These are phyloP conservation scores for Gigaspora rosea DNA, from an alignment of 192 early-diverging fungal species.

Conservation along the genomic window DNA sequence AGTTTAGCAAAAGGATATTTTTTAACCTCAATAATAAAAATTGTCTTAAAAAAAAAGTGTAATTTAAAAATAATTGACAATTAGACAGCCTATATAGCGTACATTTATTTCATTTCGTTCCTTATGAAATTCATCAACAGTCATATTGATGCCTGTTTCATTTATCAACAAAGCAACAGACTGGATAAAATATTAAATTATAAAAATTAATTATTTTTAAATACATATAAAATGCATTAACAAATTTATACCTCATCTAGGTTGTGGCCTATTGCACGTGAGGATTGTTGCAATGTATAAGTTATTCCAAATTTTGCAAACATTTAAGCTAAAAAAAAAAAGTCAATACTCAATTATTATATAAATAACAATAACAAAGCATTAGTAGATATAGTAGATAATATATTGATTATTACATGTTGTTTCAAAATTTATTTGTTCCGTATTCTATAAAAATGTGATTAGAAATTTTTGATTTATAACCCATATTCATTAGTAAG, in stretches of 20 bases:
- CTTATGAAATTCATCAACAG: conserved; percentile 76
- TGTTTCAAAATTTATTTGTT: neutral
- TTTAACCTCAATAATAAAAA: neutral
- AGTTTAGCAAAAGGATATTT: conserved; percentile 17
- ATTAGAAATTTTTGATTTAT: neutral
- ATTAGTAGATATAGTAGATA: neutral
- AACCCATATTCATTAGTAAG: neutral
- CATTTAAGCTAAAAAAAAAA: conserved; percentile 58
- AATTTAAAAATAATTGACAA: neutral
- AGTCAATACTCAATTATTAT: neutral
- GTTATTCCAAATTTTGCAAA: conserved; percentile 71
- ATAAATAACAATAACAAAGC: neutral
- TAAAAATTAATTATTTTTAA: neutral
- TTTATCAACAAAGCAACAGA: conserved; percentile 65
- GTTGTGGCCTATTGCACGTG: conserved; percentile 74
- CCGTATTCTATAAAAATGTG: neutral
- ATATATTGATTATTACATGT: neutral
- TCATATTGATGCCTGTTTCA: conserved; percentile 69
- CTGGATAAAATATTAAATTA: conserved; percentile 30
- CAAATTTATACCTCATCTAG: conserved; percentile 45
- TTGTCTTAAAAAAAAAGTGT: neutral
- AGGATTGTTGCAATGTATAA: conserved; percentile 67
- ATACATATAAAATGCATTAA: neutral
- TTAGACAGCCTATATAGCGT: neutral
- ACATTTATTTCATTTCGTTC: conserved; percentile 60